Evolutionary conservation across 2,329 filamentous ascomycete genomes (phyloP).

Genomic region (Coleophoma cylindrospora): DNA sequence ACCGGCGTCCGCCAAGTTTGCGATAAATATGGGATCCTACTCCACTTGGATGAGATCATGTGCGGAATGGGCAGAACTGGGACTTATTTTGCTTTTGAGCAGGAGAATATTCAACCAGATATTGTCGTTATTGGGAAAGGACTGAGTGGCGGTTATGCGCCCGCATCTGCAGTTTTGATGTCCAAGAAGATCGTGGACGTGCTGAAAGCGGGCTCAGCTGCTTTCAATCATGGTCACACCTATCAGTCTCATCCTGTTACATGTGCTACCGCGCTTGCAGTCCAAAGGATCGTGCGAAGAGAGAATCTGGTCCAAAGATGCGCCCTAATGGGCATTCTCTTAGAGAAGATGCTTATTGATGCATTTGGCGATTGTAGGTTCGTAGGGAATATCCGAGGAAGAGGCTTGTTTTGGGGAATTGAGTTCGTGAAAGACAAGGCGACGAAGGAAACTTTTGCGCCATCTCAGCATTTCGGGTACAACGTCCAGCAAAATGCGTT

Average conservation of each 20-base stretch:
- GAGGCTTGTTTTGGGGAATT: constrained; percentile 48
- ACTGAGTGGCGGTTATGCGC: constrained; percentile 54
- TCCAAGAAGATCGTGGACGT: constrained; percentile 39
- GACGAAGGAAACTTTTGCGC: constrained; percentile 39
- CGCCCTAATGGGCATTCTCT: constrained; percentile 30
- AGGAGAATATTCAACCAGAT: constrained; percentile 48
- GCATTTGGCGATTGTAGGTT: neutral
- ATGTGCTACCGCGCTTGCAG: neutral
- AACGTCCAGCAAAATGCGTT: constrained; percentile 30
- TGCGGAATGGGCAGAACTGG: constrained; percentile 45
- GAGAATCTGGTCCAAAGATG: constrained; percentile 53
- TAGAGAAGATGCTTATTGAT: constrained; percentile 32
- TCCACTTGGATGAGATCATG: constrained; percentile 68
- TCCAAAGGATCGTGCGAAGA: constrained; percentile 49
- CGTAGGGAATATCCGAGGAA: constrained; percentile 52
- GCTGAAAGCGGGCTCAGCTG: too few species aligned
- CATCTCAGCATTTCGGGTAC: constrained; percentile 32
- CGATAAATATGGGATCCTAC: constrained; percentile 59
- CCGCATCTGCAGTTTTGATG: constrained; percentile 53
- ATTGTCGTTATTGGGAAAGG: constrained; percentile 61
- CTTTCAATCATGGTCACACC: neutral
- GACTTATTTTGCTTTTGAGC: constrained; percentile 46
- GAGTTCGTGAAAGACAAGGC: constrained; percentile 44
- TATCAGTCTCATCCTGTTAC: neutral
- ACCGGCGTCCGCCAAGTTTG: constrained; percentile 60